These are phyloP conservation scores for Pythium myriotylum DNA, from an alignment of 352 stramenopile species.

Conservation along the genomic window DNA sequence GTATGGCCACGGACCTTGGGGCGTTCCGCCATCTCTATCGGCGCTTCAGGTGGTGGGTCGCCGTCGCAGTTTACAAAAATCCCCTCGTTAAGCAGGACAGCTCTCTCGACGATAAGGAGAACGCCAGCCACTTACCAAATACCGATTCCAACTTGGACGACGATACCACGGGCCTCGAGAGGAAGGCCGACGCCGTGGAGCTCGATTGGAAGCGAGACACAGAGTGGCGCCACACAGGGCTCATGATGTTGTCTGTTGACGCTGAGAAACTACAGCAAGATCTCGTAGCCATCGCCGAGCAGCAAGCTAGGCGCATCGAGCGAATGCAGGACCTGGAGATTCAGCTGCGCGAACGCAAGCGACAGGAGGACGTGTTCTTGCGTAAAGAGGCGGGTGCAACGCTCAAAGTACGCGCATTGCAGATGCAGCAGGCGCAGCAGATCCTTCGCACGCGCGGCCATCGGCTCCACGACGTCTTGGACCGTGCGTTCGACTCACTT, in stretches of 20 bases:
- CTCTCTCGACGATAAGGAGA: conserved; percentile 1
- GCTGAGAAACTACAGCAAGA: conserved; percentile 17
- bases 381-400: conserved; percentile 34
- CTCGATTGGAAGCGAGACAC: conserved; percentile 38
- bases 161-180: conserved; percentile 7
- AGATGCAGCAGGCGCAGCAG: conserved; percentile 29
- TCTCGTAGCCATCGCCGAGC: conserved; percentile 17
- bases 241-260: conserved; percentile 24
- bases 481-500: conserved; percentile 33
- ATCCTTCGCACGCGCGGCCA: conserved; percentile 35
- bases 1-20: conserved; percentile 34
- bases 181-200: conserved; percentile 4
- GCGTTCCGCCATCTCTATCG: conserved; percentile 29
- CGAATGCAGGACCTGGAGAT: conserved; percentile 29
- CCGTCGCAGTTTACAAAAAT: conserved; percentile 31
- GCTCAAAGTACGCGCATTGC: conserved; percentile 29
- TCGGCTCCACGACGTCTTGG: conserved; percentile 38
- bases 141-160: conserved; percentile 2
- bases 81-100: conserved; percentile 4
- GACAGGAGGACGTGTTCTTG: conserved; percentile 33
- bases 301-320: conserved; percentile 18
- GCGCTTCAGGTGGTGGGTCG: conserved; percentile 34
- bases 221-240: conserved; percentile 29
- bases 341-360: conserved; percentile 25
- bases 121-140: neutral